Evolutionary conservation across 345 rosid species (phyloP).

Genomic region (Triadica sebifera): DNA sequence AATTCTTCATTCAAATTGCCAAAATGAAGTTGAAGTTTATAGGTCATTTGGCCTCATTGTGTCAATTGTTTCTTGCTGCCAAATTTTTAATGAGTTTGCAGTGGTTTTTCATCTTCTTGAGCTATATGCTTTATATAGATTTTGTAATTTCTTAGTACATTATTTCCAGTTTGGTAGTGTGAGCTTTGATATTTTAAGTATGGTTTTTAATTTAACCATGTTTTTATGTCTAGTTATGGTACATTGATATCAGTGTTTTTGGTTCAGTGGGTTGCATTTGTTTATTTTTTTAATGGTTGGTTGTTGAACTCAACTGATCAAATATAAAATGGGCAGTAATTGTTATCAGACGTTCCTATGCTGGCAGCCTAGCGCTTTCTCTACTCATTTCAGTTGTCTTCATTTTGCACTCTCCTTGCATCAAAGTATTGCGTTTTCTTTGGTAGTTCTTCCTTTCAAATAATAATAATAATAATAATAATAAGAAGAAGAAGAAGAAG

Average conservation of each 20-base stretch:
- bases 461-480: too few species aligned
- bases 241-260: slow-evolving; percentile 7
- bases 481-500: too few species aligned
- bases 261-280: neutral
- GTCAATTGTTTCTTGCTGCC: neutral
- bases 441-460: too few species aligned
- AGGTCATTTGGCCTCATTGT: neutral
- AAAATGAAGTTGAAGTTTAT: neutral
- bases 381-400: neutral
- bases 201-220: neutral
- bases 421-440: neutral
- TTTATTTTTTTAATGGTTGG: slow-evolving; percentile 1
- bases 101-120: slow-evolving; percentile 1
- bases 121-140: neutral
- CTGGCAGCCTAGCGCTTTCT: neutral
- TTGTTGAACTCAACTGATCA: slow-evolving; percentile 1
- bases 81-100: neutral
- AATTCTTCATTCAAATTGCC: neutral
- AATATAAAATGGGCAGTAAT: slow-evolving; percentile 3
- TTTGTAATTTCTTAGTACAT: neutral
- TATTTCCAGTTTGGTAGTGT: neutral
- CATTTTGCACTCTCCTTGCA: neutral
- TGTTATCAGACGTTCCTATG: neutral
- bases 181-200: slow-evolving; percentile 9
- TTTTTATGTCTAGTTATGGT: slow-evolving; percentile 8